Base-by-base conservation (phyloP, 2,329 filamentous ascomycete species). In the Tolypocladium inflatum region DNA sequence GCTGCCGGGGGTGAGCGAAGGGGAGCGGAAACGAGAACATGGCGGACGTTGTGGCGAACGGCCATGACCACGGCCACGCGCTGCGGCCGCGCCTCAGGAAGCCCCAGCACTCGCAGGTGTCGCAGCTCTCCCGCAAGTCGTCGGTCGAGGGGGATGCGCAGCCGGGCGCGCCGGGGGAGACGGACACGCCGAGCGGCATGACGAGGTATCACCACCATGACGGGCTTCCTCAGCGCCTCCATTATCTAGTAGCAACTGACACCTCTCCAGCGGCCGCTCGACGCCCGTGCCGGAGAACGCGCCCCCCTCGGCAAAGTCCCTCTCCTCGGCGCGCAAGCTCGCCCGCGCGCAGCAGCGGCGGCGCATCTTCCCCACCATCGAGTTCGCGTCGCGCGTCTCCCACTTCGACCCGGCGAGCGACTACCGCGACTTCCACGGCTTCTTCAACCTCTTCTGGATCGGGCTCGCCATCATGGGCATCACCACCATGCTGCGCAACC, bases 401-500 rank as follows among this genome's bases (percentile, higher is more conserved):
- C 93, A 99, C 75, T 96, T 99, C 70, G 94, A 99, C 69, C 91
- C 92, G 0, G 82, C 84, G 55, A 96, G 90, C 73, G 91, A 96
- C 67, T 92, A 97, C 71, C 86, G 86, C 67, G 91, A 99, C 73
- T 99, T 99, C 71, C 86, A 91, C 66, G 94, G 94, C 69, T 99
- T 99, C 81, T 99, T 97, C 76, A 90, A 94, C 57, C 83, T 99
- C 42, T 99, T 99, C 76, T 99, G 94, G 94, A 93, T 99, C 63
- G 91, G 91, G 11, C 80, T 99, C 60, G 90, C 90, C 64, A 96
- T 99, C 72, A 96, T 99, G 92, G 91, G 92, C 66, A 87, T 96
- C 62, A 97, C 93, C 3, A 90, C 90, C n/a, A 90, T 91, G 79
- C 75, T 97, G 67, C 86, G 93, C 67, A 97, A 96, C 72, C 84